Percentiles rank a stretch among this genome's conserved stretches.
Conservation (phyloP, 108 stramenopile species). For the Skeletonema grethae region DNA sequence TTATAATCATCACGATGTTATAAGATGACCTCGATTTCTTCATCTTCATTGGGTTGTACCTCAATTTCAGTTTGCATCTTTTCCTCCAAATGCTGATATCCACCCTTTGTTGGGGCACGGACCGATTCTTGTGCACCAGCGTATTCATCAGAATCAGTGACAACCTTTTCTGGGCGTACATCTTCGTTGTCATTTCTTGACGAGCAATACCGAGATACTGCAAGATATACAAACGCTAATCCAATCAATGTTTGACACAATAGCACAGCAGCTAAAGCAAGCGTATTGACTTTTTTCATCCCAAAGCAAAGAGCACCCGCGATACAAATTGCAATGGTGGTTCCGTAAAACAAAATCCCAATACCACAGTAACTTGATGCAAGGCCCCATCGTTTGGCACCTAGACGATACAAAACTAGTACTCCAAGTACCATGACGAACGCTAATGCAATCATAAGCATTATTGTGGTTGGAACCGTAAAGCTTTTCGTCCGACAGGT, state of each 20-base stretch:
- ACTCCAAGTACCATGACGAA: constrained; percentile 18
- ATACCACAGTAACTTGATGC: constrained; percentile 33
- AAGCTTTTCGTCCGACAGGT: constrained; percentile 26
- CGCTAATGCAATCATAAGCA: constrained; percentile 15
- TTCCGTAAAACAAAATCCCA: constrained; percentile 24
- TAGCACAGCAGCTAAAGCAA: constrained; percentile 27
- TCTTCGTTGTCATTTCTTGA: not conserved
- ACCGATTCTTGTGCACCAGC: not conserved
- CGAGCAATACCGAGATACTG: constrained; percentile 3
- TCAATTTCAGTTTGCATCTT: not conserved
- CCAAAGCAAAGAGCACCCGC: constrained; percentile 38
- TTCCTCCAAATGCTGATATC: not conserved
- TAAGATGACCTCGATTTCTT: not conserved
- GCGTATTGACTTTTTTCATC: constrained; percentile 22
- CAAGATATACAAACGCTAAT: constrained; percentile 29
- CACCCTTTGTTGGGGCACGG: not conserved
- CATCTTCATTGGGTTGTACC: not conserved
- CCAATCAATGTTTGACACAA: constrained; percentile 25
- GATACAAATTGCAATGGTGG: constrained; percentile 23
- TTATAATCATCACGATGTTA: not conserved
- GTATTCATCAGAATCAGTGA: constrained; percentile 6
- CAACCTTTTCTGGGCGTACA: not conserved
- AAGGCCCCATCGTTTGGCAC: constrained; percentile 13
- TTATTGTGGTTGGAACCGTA: constrained; percentile 11
- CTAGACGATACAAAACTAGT: constrained; percentile 27